Evolutionary conservation across 1,284 basidiomycete genomes (phyloP).

Genomic region (Hypsizygus ulmarius): DNA sequence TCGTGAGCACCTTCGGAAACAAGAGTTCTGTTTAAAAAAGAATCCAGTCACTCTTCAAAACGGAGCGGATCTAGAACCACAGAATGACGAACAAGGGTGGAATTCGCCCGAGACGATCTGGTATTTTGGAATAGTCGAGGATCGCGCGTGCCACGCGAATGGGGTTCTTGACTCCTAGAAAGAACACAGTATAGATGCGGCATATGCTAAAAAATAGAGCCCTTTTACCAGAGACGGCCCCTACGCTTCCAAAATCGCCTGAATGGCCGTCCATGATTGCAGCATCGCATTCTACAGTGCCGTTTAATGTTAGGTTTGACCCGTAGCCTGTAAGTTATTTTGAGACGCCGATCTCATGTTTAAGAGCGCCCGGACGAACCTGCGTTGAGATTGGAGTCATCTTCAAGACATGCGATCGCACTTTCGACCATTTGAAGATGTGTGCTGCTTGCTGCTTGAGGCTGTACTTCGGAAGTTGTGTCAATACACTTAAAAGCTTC

Average conservation of each 20-base stretch:
- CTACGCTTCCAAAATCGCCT: conserved; percentile 63
- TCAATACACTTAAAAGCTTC: conserved; percentile 27
- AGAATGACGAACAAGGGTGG: conserved; percentile 54
- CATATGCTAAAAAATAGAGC: not conserved
- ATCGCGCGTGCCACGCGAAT: conserved; percentile 55
- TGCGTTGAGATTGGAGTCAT: conserved; percentile 63
- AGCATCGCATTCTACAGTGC: conserved; percentile 75
- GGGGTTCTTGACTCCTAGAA: conserved; percentile 63
- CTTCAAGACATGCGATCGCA: conserved; percentile 57
- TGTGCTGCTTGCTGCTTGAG: conserved; percentile 10
- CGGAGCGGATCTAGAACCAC: not conserved
- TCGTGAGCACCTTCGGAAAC: conserved; percentile 46
- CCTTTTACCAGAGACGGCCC: conserved; percentile 57
- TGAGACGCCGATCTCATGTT: not conserved
- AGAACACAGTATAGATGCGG: not conserved
- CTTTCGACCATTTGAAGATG: conserved; percentile 46
- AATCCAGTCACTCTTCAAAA: not conserved
- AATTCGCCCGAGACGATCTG: conserved; percentile 59
- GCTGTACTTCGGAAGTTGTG: not conserved
- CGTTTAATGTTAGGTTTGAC: conserved; percentile 68
- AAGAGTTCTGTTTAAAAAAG: conserved; percentile 26
- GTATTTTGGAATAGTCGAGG: conserved; percentile 47
- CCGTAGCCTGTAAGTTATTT: conserved; percentile 52
- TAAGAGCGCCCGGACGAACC: conserved; percentile 40
- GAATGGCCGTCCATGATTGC: conserved; percentile 60